A percentile compares a stretch with the other conserved stretches of the same genome.
Evolutionary conservation across 345 rosid species (phyloP).

Genomic region (Rhizophora mangle): DNA sequence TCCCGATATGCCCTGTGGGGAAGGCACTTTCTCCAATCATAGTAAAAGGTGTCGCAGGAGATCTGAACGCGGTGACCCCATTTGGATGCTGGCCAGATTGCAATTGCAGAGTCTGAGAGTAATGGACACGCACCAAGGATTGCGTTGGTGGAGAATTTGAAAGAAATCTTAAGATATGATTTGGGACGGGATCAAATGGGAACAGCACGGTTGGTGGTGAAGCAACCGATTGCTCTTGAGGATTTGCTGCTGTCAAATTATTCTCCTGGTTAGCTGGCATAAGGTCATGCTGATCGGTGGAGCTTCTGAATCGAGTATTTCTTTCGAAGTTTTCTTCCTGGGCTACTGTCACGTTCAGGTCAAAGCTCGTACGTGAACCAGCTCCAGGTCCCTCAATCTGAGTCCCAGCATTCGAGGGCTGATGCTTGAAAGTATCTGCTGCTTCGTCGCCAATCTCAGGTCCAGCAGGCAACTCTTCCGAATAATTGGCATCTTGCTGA

Average conservation of each 20-base stretch:
- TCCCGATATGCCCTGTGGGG: neutral
- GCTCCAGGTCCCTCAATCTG: neutral
- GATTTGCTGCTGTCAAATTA: neutral
- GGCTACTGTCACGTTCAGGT: neutral
- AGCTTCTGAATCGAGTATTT: slow-evolving; percentile 22
- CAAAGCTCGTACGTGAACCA: neutral
- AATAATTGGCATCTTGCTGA: neutral
- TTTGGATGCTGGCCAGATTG: slow-evolving; percentile 4
- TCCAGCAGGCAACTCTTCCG: neutral
- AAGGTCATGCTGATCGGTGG: neutral
- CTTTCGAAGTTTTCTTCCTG: slow-evolving; percentile 9
- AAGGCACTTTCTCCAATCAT: slow-evolving; percentile 3
- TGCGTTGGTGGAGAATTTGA: neutral
- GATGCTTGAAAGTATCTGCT: slow-evolving; percentile 1
- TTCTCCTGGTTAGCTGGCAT: neutral
- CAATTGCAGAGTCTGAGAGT: neutral
- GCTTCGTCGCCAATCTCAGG: neutral
- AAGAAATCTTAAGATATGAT: neutral
- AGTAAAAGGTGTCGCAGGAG: neutral
- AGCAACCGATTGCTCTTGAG: neutral
- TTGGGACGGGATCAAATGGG: slow-evolving; percentile 3
- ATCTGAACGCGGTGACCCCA: slow-evolving; percentile 6
- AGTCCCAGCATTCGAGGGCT: no score
- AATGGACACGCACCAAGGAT: neutral
- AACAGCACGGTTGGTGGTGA: neutral